These are phyloP conservation scores for Boletus reticulatus DNA, from an alignment of 768 basidiomycete species.

Conservation along the genomic window DNA sequence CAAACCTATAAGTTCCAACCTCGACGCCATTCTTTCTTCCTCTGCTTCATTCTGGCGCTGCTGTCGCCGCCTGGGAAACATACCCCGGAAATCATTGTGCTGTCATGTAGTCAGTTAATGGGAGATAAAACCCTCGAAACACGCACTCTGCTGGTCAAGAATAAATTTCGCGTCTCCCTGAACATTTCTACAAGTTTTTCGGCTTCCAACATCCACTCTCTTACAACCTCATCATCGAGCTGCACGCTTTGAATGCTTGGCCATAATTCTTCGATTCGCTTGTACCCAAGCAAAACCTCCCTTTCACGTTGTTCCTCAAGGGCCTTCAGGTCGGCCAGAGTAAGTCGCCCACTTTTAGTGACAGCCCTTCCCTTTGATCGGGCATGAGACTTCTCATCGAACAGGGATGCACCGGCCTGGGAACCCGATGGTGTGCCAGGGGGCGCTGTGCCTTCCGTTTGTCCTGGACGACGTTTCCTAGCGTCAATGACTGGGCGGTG, in stretches of 20 bases:
- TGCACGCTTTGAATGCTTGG: conserved; percentile 42
- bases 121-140: conserved; percentile 19
- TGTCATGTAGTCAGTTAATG: conserved; percentile 6
- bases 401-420: conserved; percentile 50
- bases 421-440: conserved; percentile 16
- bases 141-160: conserved; percentile 72
- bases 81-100: conserved; percentile 20
- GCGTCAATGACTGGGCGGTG: conserved; percentile 52
- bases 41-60: conserved; percentile 11
- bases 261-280: conserved; percentile 63
- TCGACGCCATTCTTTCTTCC: conserved; percentile 23
- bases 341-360: conserved; percentile 43
- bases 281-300: conserved; percentile 59
- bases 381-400: conserved; percentile 50
- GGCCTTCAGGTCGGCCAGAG: conserved; percentile 55
- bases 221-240: conserved; percentile 50
- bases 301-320: conserved; percentile 66
- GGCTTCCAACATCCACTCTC: conserved; percentile 81
- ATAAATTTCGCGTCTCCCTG: conserved; percentile 81
- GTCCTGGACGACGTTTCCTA: conserved; percentile 46
- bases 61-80: conserved; percentile 18
- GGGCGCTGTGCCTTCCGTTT: conserved; percentile 11
- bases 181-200: conserved; percentile 88
- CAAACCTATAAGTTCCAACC: conserved; percentile 65
- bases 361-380: conserved; percentile 35